phyloP scores from a whole-genome alignment of 345 rosid species.

The Rhizophora mangle region DNA sequence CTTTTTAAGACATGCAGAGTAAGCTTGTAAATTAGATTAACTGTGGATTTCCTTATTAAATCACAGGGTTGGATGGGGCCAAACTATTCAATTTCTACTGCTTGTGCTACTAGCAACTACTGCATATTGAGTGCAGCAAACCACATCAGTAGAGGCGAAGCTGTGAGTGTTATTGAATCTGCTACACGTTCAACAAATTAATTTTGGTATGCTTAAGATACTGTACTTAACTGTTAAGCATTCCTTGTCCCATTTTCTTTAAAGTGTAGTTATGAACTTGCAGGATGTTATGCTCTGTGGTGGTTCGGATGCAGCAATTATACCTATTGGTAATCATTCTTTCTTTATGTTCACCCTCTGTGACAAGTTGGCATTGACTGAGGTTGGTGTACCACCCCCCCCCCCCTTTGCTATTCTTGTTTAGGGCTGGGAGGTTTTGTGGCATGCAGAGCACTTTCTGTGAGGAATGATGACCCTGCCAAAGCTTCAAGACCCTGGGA shows the following conservation, averaged over 20 bases:
- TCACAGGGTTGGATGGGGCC: slow-evolving; percentile 96
- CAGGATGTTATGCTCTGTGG: slow-evolving; percentile 92
- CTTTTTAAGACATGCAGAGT: slow-evolving; percentile 10
- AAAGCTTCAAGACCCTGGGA: slow-evolving; percentile 99
- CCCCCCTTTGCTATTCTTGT: slow-evolving; percentile 14
- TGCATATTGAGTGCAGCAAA: slow-evolving; percentile 81
- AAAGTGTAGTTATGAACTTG: slow-evolving; percentile 20
- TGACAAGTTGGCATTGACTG: slow-evolving; percentile 9
- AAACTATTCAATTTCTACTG: slow-evolving; percentile 80
- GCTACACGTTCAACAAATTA: slow-evolving; percentile 10
- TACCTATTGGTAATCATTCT: slow-evolving; percentile 60
- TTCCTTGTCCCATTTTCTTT: slow-evolving; percentile 3
- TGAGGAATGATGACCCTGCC: slow-evolving; percentile 80
- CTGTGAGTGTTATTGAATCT: slow-evolving; percentile 54
- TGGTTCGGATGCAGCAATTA: slow-evolving; percentile 74
- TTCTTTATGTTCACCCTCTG: neutral
- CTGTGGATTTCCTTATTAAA: slow-evolving; percentile 10
- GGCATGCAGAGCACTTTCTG: slow-evolving; percentile 88
- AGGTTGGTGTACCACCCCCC: slow-evolving; percentile 8
- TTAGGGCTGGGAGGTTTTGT: slow-evolving; percentile 81
- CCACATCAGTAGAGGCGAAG: slow-evolving; percentile 82
- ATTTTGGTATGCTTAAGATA: neutral
- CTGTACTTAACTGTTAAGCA: neutral
- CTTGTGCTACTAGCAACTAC: slow-evolving; percentile 86
- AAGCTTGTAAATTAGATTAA: slow-evolving; percentile 11